These are phyloP conservation scores for Chrysanthemum lavandulifolium DNA, from an alignment of 129 eudicot genomes.

Conservation along the genomic window DNA sequence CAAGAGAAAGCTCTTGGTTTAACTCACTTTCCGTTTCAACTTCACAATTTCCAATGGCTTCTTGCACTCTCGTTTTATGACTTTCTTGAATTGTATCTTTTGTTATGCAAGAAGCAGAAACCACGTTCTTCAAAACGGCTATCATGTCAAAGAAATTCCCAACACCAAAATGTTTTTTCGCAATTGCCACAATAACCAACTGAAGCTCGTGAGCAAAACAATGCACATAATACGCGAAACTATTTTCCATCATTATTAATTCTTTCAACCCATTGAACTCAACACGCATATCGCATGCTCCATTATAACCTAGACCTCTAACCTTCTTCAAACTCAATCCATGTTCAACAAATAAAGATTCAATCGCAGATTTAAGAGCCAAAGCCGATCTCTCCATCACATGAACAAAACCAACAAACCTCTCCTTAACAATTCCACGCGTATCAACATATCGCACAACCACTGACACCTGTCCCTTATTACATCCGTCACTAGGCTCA, in stretches of 20 bases:
- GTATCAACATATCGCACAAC: constrained; percentile 22
- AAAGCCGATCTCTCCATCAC: constrained; percentile 10
- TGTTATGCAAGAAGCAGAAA: constrained; percentile 12
- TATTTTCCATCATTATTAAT: neutral
- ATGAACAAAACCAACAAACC: constrained; percentile 14
- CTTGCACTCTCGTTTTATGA: constrained; percentile 5
- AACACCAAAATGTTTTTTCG: constrained; percentile 2
- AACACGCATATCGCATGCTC: constrained; percentile 10
- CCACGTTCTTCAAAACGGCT: neutral
- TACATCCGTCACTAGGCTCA: constrained; percentile 8
- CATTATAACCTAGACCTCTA: constrained; percentile 20
- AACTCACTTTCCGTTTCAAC: constrained; percentile 1
- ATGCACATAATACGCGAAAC: constrained; percentile 10
- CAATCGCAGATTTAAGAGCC: constrained; percentile 17
- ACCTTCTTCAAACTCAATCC: constrained; percentile 10
- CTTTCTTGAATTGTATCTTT: constrained; percentile 7
- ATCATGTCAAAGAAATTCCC: constrained; percentile 7
- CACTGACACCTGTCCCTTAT: constrained; percentile 6
- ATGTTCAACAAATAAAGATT: constrained; percentile 14
- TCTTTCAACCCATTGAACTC: constrained; percentile 18
- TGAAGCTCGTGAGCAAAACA: constrained; percentile 20
- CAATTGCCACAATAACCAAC: constrained; percentile 4
- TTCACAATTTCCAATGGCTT: constrained; percentile 3
- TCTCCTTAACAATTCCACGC: constrained; percentile 21
- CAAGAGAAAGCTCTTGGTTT: constrained; percentile 4